These are phyloP conservation scores for Gossypium schwendimanii DNA, from an alignment of 441 rosid genomes.

Conservation along the genomic window DNA sequence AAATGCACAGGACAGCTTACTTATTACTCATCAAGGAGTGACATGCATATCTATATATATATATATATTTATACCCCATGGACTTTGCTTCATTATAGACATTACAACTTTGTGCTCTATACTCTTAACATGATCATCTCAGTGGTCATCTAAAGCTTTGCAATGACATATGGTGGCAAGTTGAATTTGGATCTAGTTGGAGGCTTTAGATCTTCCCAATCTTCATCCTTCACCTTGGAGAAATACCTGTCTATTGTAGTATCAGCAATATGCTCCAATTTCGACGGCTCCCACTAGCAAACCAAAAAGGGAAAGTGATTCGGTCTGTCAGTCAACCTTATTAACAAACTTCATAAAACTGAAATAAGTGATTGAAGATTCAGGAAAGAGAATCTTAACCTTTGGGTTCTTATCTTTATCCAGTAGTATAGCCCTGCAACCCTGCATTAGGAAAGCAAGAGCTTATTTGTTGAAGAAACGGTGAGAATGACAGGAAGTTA, in stretches of 20 bases:
- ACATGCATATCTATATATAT: neutral
- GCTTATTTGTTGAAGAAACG: neutral
- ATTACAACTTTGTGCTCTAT: neutral
- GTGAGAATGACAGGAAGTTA: neutral
- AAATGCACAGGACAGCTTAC: no score
- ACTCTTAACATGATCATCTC: neutral
- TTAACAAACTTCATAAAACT: neutral
- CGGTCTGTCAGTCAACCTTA: neutral
- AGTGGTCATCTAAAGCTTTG: constrained; percentile 46
- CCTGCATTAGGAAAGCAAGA: constrained; percentile 38
- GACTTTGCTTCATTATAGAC: neutral
- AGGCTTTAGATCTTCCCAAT: constrained; percentile 71
- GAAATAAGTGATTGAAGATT: neutral
- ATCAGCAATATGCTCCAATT: constrained; percentile 52
- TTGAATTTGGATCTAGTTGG: constrained; percentile 34
- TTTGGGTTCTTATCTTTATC: constrained; percentile 89
- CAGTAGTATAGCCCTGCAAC: constrained; percentile 79
- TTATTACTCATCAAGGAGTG: neutral
- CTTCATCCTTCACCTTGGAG: constrained; percentile 43
- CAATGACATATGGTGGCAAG: constrained; percentile 43
- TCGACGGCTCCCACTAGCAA: constrained; percentile 77
- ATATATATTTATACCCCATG: neutral
- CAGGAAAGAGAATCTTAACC: constrained; percentile 28
- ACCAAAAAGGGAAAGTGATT: neutral
- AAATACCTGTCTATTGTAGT: constrained; percentile 57